Evolutionary conservation across 2,329 filamentous ascomycete genomes (phyloP).

Genomic region (Aspergillus fijiensis): DNA sequence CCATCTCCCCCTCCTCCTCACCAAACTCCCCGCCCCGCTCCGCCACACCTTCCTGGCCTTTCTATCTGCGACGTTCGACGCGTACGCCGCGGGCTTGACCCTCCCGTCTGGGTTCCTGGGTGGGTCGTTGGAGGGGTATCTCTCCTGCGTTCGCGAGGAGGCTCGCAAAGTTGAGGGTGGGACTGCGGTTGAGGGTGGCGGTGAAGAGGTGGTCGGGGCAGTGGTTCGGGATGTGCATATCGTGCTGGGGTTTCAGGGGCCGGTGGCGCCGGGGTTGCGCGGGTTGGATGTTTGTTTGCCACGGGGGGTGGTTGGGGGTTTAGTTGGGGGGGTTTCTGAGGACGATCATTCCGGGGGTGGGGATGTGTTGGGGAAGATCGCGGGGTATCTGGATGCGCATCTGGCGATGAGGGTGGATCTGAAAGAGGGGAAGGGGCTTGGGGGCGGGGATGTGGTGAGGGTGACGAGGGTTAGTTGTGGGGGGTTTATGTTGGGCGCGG

Average conservation of each 20-base stretch:
- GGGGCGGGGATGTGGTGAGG: slow-evolving; percentile 38
- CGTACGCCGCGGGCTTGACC: slow-evolving; percentile 46
- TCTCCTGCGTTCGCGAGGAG: slow-evolving; percentile 11
- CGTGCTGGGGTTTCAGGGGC: slow-evolving; percentile 38
- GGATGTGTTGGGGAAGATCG: slow-evolving; percentile 29
- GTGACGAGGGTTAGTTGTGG: slow-evolving; percentile 40
- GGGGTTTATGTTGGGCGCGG: slow-evolving; percentile 39
- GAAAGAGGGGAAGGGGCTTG: slow-evolving; percentile 13
- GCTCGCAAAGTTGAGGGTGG: slow-evolving; percentile 12
- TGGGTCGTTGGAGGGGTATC: slow-evolving; percentile 43
- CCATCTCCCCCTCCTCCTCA: slow-evolving; percentile 51
- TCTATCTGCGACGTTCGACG: slow-evolving; percentile 52
- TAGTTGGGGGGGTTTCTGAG: slow-evolving; percentile 17
- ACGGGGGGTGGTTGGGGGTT: slow-evolving; percentile 25
- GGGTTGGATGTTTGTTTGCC: slow-evolving; percentile 37
- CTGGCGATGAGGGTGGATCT: slow-evolving; percentile 43
- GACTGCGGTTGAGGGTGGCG: slow-evolving; percentile 19
- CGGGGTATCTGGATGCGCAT: slow-evolving; percentile 38
- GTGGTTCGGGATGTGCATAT: slow-evolving; percentile 41
- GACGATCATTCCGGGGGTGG: slow-evolving; percentile 8
- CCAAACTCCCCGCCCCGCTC: slow-evolving; percentile 51
- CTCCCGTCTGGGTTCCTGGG: slow-evolving; percentile 49
- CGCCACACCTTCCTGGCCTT: slow-evolving; percentile 52
- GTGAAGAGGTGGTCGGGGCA: not conserved
- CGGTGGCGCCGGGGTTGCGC: slow-evolving; percentile 36